Conservation (phyloP, 345 rosid species). For the Brassica carinata region DNA sequence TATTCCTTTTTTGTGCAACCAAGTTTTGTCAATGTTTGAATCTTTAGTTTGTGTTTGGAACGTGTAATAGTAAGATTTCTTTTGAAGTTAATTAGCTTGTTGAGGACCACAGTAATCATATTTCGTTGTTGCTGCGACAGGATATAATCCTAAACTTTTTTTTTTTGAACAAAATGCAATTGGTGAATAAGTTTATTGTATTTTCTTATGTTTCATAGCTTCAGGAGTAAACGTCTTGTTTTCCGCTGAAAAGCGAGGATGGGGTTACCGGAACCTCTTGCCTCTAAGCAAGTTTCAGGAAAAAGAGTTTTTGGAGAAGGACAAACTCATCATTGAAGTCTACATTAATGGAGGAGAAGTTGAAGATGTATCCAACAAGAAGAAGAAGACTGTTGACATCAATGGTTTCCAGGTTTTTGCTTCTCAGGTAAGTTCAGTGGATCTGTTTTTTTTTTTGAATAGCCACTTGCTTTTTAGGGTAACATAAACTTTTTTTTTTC, state of each 20-base stretch:
- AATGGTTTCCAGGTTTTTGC: background rate
- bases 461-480: background rate
- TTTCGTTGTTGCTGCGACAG: no score
- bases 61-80: no score
- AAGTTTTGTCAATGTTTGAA: no score
- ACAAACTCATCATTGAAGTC: background rate
- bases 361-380: background rate
- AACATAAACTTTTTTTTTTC: background rate
- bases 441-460: background rate
- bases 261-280: background rate
- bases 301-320: background rate
- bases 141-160: no score
- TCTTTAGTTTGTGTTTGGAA: no score
- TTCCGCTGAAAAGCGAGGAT: background rate
- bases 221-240: background rate
- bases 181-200: background rate
- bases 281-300: background rate
- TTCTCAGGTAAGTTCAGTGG: constrained; percentile 22
- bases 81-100: no score
- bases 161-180: no score
- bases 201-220: background rate
- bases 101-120: no score
- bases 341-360: background rate
- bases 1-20: background rate
- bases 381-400: background rate